phyloP scores from a whole-genome alignment of 495 filamentous ascomycete genomes.

The Hypomontagnella submonticulosa region DNA sequence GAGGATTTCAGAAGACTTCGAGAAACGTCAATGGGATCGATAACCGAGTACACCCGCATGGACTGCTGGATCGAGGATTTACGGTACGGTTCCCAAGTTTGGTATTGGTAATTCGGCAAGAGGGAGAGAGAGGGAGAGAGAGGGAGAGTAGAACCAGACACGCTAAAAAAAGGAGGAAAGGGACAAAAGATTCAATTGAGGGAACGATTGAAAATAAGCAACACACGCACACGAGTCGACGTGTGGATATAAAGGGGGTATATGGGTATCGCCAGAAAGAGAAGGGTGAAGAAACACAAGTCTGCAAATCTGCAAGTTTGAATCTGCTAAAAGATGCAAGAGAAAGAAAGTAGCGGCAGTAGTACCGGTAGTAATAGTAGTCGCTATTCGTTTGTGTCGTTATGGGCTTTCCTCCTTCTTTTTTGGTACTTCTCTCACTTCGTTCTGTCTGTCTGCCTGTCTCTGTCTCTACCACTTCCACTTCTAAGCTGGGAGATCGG shows the following conservation, averaged over 20 bases:
- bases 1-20: conserved; percentile 21
- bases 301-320: conserved; percentile 6
- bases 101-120: too few relatives aligned
- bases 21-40: conserved; percentile 28
- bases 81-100: conserved; percentile 25
- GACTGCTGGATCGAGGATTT: conserved; percentile 32
- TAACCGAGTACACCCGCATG: conserved; percentile 21
- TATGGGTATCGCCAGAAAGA: conserved; percentile 46
- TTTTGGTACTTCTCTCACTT: neutral
- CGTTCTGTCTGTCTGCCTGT: conserved; percentile 1
- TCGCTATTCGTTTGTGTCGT: neutral
- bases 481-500: conserved; percentile 8
- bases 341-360: conserved; percentile 13
- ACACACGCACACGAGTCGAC: conserved; percentile 46
- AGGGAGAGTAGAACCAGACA: conserved; percentile 20
- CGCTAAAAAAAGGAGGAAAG: conserved; percentile 36
- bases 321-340: conserved; percentile 25
- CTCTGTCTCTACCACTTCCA: conserved; percentile 19
- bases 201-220: conserved; percentile 50
- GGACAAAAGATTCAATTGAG: conserved; percentile 44
- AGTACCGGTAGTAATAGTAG: too few relatives aligned
- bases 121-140: too few relatives aligned
- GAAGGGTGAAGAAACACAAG: conserved; percentile 10
- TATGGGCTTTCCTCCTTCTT: conserved; percentile 5
- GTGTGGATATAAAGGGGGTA: conserved; percentile 50